A percentile compares a stretch with the other conserved stretches of the same genome.
phyloP scores from a whole-genome alignment of 495 filamentous ascomycete species.

The Poronia punctata region DNA sequence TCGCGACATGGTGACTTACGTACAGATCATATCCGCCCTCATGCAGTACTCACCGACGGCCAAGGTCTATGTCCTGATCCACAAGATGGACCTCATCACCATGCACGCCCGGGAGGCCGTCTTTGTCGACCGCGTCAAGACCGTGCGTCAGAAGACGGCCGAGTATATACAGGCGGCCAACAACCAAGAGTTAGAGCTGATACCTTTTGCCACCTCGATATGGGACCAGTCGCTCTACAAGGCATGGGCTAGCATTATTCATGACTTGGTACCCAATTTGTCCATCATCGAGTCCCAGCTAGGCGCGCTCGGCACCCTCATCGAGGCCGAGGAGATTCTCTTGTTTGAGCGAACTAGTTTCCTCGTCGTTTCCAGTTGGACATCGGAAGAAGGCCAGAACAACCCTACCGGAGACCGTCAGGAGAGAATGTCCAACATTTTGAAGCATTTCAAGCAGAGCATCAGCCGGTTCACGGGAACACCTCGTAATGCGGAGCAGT shows the following conservation, averaged over 20 bases:
- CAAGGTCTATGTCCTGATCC: slow-evolving; percentile 84
- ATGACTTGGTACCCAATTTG: slow-evolving; percentile 90
- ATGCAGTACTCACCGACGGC: slow-evolving; percentile 77
- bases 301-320: slow-evolving; percentile 64
- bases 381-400: slow-evolving; percentile 58
- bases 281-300: slow-evolving; percentile 82
- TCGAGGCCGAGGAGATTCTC: slow-evolving; percentile 88
- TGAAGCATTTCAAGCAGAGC: slow-evolving; percentile 92
- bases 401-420: slow-evolving; percentile 91
- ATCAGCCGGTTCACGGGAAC: slow-evolving; percentile 45
- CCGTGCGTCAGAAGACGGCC: slow-evolving; percentile 69
- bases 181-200: slow-evolving; percentile 45
- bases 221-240: slow-evolving; percentile 99
- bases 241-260: slow-evolving; percentile 95
- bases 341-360: slow-evolving; percentile 95
- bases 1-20: slow-evolving; percentile 83
- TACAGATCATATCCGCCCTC: slow-evolving; percentile 75
- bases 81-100: slow-evolving; percentile 98
- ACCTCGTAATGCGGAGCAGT: slow-evolving; percentile 51
- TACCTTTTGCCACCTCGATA: slow-evolving; percentile 85
- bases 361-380: slow-evolving; percentile 82
- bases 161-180: slow-evolving; percentile 49
- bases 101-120: slow-evolving; percentile 66
- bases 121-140: slow-evolving; percentile 67
- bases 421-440: slow-evolving; percentile 90